phyloP scores from a whole-genome alignment of 2,329 filamentous ascomycete species.

The Alternaria ethzedia region DNA sequence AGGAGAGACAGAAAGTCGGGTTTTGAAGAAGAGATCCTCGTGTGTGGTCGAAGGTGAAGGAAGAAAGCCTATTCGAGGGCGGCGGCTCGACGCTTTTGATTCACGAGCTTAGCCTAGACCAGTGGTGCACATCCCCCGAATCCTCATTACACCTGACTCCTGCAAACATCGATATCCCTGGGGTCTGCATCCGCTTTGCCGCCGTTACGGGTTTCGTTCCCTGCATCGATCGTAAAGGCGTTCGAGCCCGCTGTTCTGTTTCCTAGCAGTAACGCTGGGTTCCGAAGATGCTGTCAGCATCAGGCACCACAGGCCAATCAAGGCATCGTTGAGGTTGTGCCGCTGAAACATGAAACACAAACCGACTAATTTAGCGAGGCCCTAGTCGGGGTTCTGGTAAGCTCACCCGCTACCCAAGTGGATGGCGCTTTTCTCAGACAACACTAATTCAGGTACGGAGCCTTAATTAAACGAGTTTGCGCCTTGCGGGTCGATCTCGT shows the following conservation, averaged over 20 bases:
- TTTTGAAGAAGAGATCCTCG: constrained; percentile 28
- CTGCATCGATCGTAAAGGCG: constrained; percentile 30
- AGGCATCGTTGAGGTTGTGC: constrained; percentile 5
- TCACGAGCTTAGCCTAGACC: constrained; percentile 8
- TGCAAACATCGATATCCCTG: constrained; percentile 19
- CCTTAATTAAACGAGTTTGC: constrained; percentile 34
- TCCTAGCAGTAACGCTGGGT: constrained; percentile 21
- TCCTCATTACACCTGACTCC: constrained; percentile 5
- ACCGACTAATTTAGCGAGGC: constrained; percentile 27
- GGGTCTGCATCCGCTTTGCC: constrained; percentile 20
- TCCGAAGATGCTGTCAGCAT: constrained; percentile 31
- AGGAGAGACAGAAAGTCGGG: constrained; percentile 43
- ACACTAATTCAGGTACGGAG: constrained; percentile 36
- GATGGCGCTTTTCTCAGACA: constrained; percentile 36
- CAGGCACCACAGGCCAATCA: constrained; percentile 35
- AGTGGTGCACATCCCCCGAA: constrained; percentile 1
- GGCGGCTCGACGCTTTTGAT: constrained; percentile 31
- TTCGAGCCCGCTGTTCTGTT: constrained; percentile 23
- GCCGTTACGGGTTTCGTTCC: constrained; percentile 28
- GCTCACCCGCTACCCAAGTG: constrained; percentile 23
- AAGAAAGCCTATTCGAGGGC: constrained; percentile 3
- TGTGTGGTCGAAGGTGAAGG: constrained; percentile 30
- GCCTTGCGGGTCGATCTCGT: constrained; percentile 4
- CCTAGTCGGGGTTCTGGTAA: constrained; percentile 20
- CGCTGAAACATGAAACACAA: constrained; percentile 42